A percentile compares a stretch with the other conserved stretches of the same genome.
Conservation (phyloP, 1,284 basidiomycete genomes). For the Moniliophthora roreri region DNA sequence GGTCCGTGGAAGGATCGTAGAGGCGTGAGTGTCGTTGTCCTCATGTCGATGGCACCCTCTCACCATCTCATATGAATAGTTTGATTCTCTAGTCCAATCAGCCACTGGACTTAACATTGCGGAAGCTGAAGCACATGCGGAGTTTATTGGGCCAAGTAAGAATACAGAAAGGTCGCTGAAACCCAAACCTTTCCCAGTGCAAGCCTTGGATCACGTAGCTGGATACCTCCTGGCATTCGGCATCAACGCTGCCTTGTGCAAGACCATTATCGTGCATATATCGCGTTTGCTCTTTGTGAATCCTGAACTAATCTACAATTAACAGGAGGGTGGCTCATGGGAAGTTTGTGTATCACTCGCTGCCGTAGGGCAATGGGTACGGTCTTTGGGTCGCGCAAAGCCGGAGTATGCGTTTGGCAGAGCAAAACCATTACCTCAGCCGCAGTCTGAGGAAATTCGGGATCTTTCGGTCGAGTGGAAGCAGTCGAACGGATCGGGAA, state of each 20-base stretch:
- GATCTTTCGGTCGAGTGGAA: slow-evolving; percentile 27
- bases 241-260: slow-evolving; percentile 53
- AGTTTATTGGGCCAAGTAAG: slow-evolving; percentile 23
- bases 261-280: slow-evolving; percentile 49
- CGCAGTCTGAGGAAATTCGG: slow-evolving; percentile 38
- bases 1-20: slow-evolving; percentile 59
- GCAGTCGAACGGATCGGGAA: slow-evolving; percentile 20
- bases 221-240: slow-evolving; percentile 63
- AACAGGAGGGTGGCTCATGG: slow-evolving; percentile 62
- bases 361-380: slow-evolving; percentile 55
- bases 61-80: slow-evolving; percentile 34
- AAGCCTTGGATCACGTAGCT: slow-evolving; percentile 63
- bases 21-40: slow-evolving; percentile 39
- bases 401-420: slow-evolving; percentile 40
- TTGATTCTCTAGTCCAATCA: slow-evolving; percentile 69
- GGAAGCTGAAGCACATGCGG: slow-evolving; percentile 49
- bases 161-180: slow-evolving; percentile 16
- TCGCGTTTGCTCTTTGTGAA: too few relatives aligned
- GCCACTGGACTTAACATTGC: slow-evolving; percentile 62
- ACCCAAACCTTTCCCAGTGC: slow-evolving; percentile 58
- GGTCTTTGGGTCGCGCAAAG: slow-evolving; percentile 49
- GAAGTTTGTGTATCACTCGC: slow-evolving; percentile 61
- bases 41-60: not conserved
- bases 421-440: slow-evolving; percentile 35
- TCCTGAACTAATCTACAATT: not conserved